Base-by-base conservation (phyloP, 2,329 filamentous ascomycete species). In the Fusarium sp. region DNA sequence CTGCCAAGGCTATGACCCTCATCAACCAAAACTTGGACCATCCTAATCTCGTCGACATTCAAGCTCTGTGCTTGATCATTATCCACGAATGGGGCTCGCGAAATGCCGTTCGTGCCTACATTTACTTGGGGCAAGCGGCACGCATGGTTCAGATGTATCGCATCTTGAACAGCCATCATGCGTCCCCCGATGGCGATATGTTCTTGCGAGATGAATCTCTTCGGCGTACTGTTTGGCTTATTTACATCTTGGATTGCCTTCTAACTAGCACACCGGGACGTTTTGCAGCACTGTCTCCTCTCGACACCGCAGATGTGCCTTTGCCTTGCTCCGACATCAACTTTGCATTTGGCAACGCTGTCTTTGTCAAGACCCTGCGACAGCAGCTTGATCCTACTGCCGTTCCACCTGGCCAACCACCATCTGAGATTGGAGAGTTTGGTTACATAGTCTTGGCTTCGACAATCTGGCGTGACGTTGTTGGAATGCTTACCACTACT, bases 111-210 rank as follows among this genome's bases (percentile, higher is more conserved):
- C 88, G 89, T 24, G 89, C 89, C 70, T 91, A 91, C 83, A 87
- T 90, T 79, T 90, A 90, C 78, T 84, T 91, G 31, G 89, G 89
- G 72, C 89, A 90, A 78, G 89, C 89, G 38, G 86, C 88, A n/a
- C 87, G 89, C 67, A 90, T 91, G 88, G 85, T 89, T 38, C 89
- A 91, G 81, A 91, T 91, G 89, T 90, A 88, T 75, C 86, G 88
- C 71, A 87, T 91, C 63, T 85, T 90, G 51, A 87, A 89, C 74
- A 85, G 84, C 45, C 88, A 89, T 74, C 86, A 88, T 73, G 81
- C 83, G 47, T 83, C 85, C 22, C 87, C 88, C 45, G 85, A 81
- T 39, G 75, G 86, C n/a, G 88, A 90, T 74, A 87, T 88, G 75
- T 91, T 90, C 78, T 85, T 90, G 18, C 87, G 89, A 72, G 88